Base-by-base conservation (phyloP, 1,139 yeast genomes). In the Petasospora rhodanensis region DNA sequence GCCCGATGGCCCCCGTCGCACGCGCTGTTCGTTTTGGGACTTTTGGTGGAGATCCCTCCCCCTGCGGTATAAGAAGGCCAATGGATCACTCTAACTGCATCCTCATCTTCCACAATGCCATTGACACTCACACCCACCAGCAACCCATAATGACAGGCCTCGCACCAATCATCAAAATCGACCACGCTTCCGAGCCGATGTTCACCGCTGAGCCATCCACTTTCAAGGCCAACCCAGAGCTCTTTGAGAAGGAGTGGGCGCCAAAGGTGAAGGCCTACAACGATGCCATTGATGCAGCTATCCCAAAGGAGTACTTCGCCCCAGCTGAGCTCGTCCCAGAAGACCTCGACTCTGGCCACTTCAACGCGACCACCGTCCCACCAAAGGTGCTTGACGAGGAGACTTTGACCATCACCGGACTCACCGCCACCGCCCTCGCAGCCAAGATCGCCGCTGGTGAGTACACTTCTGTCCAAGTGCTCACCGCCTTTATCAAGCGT, bases 201-300 rank as follows among this genome's bases (percentile, higher is more conserved):
- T 27, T 11, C 17, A 28, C 40, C 7, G 8, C 30, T n/a, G 14
- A 13, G n/a, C 22, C 25, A 3, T 18, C 33, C 12, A 28, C 37
- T 3, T 37, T 31, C 26, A 33, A 24, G n/a, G 26, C 26, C 13
- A 19, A 40, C 25, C 38, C 37, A 6, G 38, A 26, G n/a, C 14
- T 16, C 16, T 56, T 35, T 26, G 47, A 46, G 14, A 42, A 35
- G 12, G 49, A 49, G 22, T 42, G 52, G 47, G 45, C 42, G 2
- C 80, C 81, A 14, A 72, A 69, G 48, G 59, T 76, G 43, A 64
- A 66, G 39, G 61, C 67, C 24, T 76, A 76, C 46, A 61, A 67
- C 37, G 54, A 62, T 18, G 67, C 61, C n/a, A 57, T 74, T 38
- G 59, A 53, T 8, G 60, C 60, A 15, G 64, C 64, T 3, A 54